Evolutionary conservation across 129 eudicot genomes (phyloP).

Genomic region (Lactuca sativa): DNA sequence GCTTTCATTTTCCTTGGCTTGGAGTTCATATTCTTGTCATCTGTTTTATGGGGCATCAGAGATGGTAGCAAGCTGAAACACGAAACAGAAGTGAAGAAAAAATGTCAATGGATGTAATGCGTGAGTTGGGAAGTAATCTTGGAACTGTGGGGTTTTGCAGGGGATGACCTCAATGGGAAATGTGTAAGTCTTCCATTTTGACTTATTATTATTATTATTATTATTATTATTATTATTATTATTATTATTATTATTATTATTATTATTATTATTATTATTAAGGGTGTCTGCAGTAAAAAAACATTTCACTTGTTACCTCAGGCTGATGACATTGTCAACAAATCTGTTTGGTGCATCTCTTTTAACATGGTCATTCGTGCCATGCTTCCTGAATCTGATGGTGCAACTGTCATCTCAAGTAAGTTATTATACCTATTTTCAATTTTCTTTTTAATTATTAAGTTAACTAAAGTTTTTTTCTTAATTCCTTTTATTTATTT

Average conservation of each 20-base stretch:
- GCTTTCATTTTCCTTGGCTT: constrained; percentile 57
- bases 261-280: not conserved
- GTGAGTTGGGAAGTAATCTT: no score
- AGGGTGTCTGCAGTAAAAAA: constrained; percentile 7
- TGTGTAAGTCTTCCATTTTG: constrained; percentile 51
- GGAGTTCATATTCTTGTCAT: constrained; percentile 77
- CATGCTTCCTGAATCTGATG: constrained; percentile 91
- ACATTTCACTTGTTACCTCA: constrained; percentile 20
- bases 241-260: not conserved
- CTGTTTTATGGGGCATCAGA: constrained; percentile 68
- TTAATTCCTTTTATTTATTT: not conserved
- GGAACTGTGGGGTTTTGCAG: constrained; percentile 65
- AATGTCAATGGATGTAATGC: no score
- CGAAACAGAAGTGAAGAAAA: no score
- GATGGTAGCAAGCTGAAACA: constrained; percentile 87
- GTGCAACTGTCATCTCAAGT: constrained; percentile 86
- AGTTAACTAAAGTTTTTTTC: not conserved
- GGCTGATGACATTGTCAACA: constrained; percentile 67
- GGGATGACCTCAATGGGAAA: constrained; percentile 91
- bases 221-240: no score
- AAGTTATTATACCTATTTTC: constrained; percentile 17
- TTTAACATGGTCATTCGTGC: constrained; percentile 85
- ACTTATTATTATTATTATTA: constrained; percentile 1
- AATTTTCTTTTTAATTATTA: not conserved
- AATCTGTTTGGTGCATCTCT: constrained; percentile 73